These are phyloP conservation scores for Aspergillaceae sp. DNA, from an alignment of 2,329 filamentous ascomycete genomes.

Conservation along the genomic window DNA sequence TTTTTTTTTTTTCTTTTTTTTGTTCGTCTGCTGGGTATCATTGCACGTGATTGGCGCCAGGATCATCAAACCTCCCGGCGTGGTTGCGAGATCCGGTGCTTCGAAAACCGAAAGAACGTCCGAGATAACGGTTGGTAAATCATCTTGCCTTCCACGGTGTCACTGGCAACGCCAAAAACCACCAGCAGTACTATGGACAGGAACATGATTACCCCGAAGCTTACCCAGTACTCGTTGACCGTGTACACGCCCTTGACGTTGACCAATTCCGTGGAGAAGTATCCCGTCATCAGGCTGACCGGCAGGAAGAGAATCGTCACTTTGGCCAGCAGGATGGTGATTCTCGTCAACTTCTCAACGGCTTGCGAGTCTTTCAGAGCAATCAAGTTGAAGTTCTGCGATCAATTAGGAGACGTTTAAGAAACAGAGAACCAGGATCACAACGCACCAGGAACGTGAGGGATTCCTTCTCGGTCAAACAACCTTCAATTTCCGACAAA, in stretches of 20 bases:
- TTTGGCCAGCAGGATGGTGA: conserved; percentile 65
- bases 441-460: conserved; percentile 56
- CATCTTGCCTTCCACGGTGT: conserved; percentile 49
- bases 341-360: conserved; percentile 62
- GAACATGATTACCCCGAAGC: conserved; percentile 56
- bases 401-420: conserved; percentile 4
- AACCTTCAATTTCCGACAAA: conserved; percentile 55
- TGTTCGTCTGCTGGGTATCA: not conserved
- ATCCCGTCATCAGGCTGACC: conserved; percentile 64
- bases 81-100: conserved; percentile 15
- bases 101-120: conserved; percentile 27
- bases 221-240: conserved; percentile 56
- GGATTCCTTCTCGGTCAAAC: conserved; percentile 60
- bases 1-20: too few relatives aligned
- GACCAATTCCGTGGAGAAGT: conserved; percentile 60
- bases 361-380: conserved; percentile 65
- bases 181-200: conserved; percentile 52
- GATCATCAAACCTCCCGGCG: not conserved
- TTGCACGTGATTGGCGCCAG: not conserved
- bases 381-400: conserved; percentile 67
- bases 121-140: conserved; percentile 39
- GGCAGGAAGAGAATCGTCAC: conserved; percentile 68
- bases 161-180: conserved; percentile 49
- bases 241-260: conserved; percentile 52
- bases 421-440: too few relatives aligned